These are phyloP conservation scores for Neophaeococcomyces aloes DNA, from an alignment of 2,329 filamentous ascomycete genomes.

Conservation along the genomic window DNA sequence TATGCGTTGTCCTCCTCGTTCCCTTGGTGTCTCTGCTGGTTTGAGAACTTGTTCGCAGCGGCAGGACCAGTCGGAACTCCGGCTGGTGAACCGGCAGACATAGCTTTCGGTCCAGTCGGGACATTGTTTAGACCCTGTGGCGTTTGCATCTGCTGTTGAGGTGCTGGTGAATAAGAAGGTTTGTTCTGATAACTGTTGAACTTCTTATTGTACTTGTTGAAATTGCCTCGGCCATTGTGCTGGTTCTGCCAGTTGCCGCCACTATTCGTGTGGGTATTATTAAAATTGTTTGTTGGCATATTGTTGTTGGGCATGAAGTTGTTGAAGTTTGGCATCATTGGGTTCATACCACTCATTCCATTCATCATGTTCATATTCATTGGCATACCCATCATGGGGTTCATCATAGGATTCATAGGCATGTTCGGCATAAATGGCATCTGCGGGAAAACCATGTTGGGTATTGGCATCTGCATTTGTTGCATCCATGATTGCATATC, in stretches of 20 bases:
- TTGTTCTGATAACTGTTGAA: conserved; percentile 11
- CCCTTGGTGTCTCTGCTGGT: conserved; percentile 47
- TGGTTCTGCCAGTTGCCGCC: conserved; percentile 24
- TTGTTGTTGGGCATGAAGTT: conserved; percentile 28
- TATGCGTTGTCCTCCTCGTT: conserved; percentile 80
- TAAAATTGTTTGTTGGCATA: conserved; percentile 25
- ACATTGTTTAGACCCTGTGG: conserved; percentile 19
- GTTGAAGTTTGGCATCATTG: conserved; percentile 14
- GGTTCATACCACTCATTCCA: conserved; percentile 34
- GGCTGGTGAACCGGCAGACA: conserved; percentile 8
- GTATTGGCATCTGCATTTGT: conserved; percentile 10
- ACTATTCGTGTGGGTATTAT: conserved; percentile 21
- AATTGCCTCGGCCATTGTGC: conserved; percentile 18
- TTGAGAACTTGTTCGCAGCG: conserved; percentile 37
- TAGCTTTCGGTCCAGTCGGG: conserved; percentile 19
- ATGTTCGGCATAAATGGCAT: conserved; percentile 18
- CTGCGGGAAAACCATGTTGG: neutral
- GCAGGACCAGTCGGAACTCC: conserved; percentile 8
- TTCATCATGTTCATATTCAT: conserved; percentile 22
- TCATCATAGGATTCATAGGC: conserved; percentile 30
- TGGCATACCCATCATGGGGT: conserved; percentile 38
- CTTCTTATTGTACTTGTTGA: conserved; percentile 7
- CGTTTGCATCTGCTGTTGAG: conserved; percentile 21
- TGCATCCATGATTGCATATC: conserved; percentile 21
- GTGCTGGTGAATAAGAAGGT: conserved; percentile 12